Evolutionary conservation across 257 asterid species (phyloP), one percentile per base, ranked within the genome.

Genomic region (Primulina eburnea): DNA sequence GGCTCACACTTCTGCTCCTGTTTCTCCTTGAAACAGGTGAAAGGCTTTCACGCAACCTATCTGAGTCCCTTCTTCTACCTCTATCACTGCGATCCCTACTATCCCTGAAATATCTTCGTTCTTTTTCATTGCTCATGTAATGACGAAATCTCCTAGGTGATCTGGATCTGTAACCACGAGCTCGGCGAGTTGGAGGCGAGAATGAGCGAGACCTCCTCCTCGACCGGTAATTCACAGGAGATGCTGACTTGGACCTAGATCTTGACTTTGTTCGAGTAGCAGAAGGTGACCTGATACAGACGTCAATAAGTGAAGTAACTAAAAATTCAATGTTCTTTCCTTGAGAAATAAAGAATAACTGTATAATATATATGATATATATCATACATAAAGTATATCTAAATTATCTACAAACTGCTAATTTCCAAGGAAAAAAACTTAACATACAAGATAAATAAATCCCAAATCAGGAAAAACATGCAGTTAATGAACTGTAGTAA

Each of bases 131-230:
- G 70, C 89, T 82, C 62, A 91, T 75, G 83, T 86, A 82, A 73
- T 87, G 86, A 67, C 87, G 99, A 76, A 85, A 82, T 81, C 95
- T 82, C 70, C 84, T 82, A 21, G 97, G 97, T 74, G 96, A 87
- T 79, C 97, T 89, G 73, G 95, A 90, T 80, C 95, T 81, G 80
- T 82, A 80, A 78, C 67, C 86, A 73, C 95, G 80, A 66, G 82
- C 74, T n/a, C 84, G 84, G 18, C 95, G 90, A 30, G 80, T 71
- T 18, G 82, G 88, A 69, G 99, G 97, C 1, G 97, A 91, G 80
- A 75, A 82, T 70, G 97, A 90, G 67, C 85, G 90, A 68, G 97
- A 92, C 77, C 83, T 84, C 40, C 77, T 85, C 82, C 95, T 87
- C 12, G 65, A 73, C 65, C 95, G 77, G 75, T 87, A 87, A 75